A percentile compares a stretch with the other conserved stretches of the same genome.
Conservation (phyloP, 768 basidiomycete genomes). For the Podaxis sp. region DNA sequence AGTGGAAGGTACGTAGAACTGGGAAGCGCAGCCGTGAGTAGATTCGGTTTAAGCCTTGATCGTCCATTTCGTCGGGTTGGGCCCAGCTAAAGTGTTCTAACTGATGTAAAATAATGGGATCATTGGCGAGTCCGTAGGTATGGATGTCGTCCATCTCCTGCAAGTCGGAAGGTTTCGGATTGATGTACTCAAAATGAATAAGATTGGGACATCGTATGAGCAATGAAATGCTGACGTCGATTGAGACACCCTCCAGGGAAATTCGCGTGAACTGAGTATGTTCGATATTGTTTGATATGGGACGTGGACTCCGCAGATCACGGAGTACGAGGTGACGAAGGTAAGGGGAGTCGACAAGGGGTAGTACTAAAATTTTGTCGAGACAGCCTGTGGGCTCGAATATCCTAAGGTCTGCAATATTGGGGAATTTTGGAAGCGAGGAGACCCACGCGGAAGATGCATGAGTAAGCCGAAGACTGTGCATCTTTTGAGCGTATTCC, state of each 20-base stretch:
- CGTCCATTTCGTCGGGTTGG: not conserved
- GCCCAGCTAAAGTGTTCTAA: not conserved
- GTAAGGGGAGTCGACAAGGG: not conserved
- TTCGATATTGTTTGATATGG: not conserved
- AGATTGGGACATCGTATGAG: constrained; percentile 5
- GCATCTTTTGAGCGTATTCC: not conserved
- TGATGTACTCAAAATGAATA: not conserved
- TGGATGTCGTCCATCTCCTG: not conserved
- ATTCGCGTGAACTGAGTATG: not conserved
- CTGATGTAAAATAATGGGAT: not conserved
- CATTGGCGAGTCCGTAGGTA: not conserved
- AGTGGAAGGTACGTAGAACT: not conserved
- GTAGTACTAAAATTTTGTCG: not conserved
- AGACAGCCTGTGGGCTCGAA: not conserved
- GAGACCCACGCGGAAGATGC: not conserved
- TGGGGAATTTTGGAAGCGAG: not conserved
- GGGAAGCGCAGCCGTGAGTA: not conserved
- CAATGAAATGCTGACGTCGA: not conserved
- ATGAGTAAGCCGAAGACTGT: not conserved
- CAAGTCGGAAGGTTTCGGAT: not conserved
- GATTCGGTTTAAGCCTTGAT: not conserved
- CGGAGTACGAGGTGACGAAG: not conserved
- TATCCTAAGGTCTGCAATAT: not conserved
- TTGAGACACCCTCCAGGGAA: not conserved
- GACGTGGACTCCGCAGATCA: not conserved